phyloP scores from a whole-genome alignment of 257 asterid species.

The Capsicum baccatum region DNA sequence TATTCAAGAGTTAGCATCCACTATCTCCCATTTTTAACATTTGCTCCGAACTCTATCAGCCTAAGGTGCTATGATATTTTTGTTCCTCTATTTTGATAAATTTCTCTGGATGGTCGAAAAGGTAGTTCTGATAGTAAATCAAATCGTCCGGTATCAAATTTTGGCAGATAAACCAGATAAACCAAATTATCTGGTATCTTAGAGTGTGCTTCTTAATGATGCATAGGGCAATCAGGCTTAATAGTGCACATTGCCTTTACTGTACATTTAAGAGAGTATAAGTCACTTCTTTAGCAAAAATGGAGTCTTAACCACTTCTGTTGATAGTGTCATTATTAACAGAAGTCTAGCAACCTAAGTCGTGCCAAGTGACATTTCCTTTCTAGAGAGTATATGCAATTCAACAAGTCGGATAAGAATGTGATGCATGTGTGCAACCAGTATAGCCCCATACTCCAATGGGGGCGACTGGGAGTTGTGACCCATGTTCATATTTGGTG shows the following conservation, averaged over 20 bases:
- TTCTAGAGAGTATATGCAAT: neutral
- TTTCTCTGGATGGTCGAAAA: neutral
- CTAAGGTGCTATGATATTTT: neutral
- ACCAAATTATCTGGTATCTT: neutral
- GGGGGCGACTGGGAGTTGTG: too few species aligned
- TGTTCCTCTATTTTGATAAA: neutral
- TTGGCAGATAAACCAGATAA: neutral
- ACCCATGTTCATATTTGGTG: too few species aligned
- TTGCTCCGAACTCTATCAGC: neutral
- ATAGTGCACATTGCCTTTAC: slow-evolving; percentile 9
- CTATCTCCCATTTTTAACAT: neutral
- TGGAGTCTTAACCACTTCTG: neutral
- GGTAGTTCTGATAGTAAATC: neutral
- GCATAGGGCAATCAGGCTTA: neutral
- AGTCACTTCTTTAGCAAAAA: neutral
- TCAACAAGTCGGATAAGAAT: too few species aligned
- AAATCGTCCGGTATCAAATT: neutral
- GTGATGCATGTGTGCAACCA: too few species aligned
- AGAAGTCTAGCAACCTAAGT: slow-evolving; percentile 2
- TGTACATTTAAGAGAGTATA: slow-evolving; percentile 12
- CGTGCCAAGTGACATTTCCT: neutral
- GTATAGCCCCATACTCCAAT: too few species aligned
- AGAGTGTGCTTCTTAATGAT: neutral
- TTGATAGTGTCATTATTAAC: slow-evolving; percentile 15
- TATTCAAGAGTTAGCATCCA: neutral